Base-by-base conservation (phyloP, 495 filamentous ascomycete genomes). In the Jackrogersella multiformis region DNA sequence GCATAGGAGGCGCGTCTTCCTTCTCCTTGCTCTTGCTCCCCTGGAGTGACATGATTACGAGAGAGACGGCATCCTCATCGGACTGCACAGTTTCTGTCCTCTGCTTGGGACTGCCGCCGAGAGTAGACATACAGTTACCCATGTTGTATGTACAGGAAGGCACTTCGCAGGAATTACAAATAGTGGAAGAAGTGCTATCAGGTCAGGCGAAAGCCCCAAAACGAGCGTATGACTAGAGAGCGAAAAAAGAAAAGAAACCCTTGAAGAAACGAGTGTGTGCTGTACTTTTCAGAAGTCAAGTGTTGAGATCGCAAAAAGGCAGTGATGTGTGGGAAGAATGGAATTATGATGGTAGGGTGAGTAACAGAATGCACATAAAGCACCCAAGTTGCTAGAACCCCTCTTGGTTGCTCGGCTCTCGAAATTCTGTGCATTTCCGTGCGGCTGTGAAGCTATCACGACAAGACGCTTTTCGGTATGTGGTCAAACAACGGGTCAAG, bases 101-200 rank as follows among this genome's bases (percentile, higher is more conserved):
- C 10, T 15, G 5, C 26, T 46, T 38, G 9, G 7, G 26, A 4
- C 24, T 24, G 21, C 39, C 38, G 39, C 39, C n/a, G n/a, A 21
- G 35, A 10, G 30, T 39, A 5, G 60, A 63, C 0, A 63, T 9
- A 28, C 51, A 56, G 20, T 63, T 63, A 56, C 60, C 51, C 60
- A 63, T 63, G 13, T 16, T 38, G 49, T 5, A 26, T 32, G 18
- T 7, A 51, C n/a, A 21, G 8, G 15, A 10, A 5, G 8, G 46
- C 6, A 5, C n/a, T 1, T 28, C 24, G 10, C 24, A 23, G 0
- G n/a, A 16, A 15, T 5, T 10, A 12, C n/a, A 51, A 16, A 34
- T 9, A 32, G 26, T 35, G 5, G n/a, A 34, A 51, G 21, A n/a
- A 5, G 21, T 13, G 21, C 4, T 5, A 26, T 46, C 21, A 26